Evolutionary conservation across 805 yeast genomes (phyloP).

Genomic region (Lachancea fermentati): DNA sequence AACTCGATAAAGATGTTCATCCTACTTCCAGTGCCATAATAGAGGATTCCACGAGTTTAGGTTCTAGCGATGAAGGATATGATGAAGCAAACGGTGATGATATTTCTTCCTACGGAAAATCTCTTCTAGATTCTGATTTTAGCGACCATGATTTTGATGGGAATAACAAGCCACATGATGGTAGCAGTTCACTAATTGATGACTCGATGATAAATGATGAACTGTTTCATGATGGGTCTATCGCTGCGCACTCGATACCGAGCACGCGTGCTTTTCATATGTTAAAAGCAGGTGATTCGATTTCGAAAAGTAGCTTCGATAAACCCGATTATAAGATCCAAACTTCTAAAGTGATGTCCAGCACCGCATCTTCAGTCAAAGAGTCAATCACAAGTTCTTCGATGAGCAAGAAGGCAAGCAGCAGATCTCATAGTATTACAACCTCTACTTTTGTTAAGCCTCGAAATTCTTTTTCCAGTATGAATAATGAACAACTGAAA

Average conservation of each 20-base stretch:
- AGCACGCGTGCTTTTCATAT: constrained; percentile 5
- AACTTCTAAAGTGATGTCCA: not conserved
- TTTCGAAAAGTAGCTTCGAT: not conserved
- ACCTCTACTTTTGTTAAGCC: not conserved
- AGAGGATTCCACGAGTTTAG: not conserved
- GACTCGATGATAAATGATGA: constrained; percentile 7
- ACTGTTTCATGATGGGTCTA: constrained; percentile 1
- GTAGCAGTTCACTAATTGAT: constrained; percentile 3
- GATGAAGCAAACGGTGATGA: constrained; percentile 9
- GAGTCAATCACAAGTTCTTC: not conserved
- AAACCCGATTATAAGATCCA: not conserved
- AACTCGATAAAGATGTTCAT: not conserved
- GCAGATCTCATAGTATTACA: not conserved
- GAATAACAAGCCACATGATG: not conserved
- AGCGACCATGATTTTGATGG: constrained; percentile 17
- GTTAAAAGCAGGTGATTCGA: not conserved
- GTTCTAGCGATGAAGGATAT: not conserved
- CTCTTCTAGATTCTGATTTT: constrained; percentile 31
- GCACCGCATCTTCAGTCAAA: constrained; percentile 1
- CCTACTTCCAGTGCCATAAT: not conserved
- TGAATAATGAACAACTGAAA: not conserved
- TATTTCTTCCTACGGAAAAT: constrained; percentile 32
- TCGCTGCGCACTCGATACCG: constrained; percentile 9
- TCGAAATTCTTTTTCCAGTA: not conserved
- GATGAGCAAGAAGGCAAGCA: not conserved